Percentiles rank a stretch among this genome's conserved stretches.
phyloP scores from a whole-genome alignment of 768 basidiomycete genomes.

The Auriculariales sp. region DNA sequence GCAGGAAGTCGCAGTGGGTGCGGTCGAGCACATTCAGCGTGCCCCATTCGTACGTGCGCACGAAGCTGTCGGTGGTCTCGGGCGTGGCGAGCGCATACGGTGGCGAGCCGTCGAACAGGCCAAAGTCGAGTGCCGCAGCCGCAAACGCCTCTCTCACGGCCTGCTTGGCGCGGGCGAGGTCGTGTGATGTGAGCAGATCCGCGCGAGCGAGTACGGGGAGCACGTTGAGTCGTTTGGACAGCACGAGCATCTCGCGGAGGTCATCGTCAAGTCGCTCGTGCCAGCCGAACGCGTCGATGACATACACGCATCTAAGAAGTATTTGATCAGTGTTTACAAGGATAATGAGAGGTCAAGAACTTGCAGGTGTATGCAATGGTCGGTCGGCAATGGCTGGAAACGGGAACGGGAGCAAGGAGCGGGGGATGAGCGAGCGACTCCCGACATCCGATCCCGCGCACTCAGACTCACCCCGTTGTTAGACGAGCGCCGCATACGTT shows the following conservation, averaged over 20 bases:
- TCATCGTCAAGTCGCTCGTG: constrained; percentile 49
- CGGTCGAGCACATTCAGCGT: constrained; percentile 66
- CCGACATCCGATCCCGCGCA: constrained; percentile 51
- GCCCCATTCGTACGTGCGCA: constrained; percentile 74
- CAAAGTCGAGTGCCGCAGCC: constrained; percentile 76
- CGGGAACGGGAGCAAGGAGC: too few species aligned
- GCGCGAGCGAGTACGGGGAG: constrained; percentile 75
- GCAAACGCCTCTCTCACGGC: constrained; percentile 72
- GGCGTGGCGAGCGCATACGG: constrained; percentile 81
- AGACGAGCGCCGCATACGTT: constrained; percentile 3
- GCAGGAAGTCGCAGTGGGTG: constrained; percentile 65
- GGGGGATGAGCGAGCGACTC: too few species aligned
- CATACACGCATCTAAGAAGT: constrained; percentile 78
- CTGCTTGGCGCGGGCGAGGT: constrained; percentile 62
- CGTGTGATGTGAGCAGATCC: constrained; percentile 69
- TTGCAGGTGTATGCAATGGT: constrained; percentile 29
- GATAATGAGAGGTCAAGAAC: constrained; percentile 4
- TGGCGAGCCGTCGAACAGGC: constrained; percentile 61
- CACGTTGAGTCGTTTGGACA: constrained; percentile 74
- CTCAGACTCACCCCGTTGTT: constrained; percentile 30
- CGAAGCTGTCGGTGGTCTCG: constrained; percentile 51
- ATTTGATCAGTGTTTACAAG: constrained; percentile 43
- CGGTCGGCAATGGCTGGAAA: too few species aligned
- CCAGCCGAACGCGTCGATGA: constrained; percentile 55
- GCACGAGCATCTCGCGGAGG: constrained; percentile 50